These are phyloP conservation scores for Zasmidium angulare DNA, from an alignment of 2,329 filamentous ascomycete genomes.

Conservation along the genomic window DNA sequence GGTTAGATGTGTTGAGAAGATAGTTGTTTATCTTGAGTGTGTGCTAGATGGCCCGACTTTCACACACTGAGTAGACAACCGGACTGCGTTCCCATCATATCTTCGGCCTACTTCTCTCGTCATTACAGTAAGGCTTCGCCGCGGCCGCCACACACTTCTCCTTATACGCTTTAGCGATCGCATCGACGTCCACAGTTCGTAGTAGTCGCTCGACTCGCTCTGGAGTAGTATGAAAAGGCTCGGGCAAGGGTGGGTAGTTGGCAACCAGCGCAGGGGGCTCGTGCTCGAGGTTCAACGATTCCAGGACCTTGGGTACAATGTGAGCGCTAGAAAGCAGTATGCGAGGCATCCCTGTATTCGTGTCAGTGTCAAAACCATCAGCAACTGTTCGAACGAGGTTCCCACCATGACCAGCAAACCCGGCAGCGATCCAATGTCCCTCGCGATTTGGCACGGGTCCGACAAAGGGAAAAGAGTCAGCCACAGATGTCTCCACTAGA, in stretches of 20 bases:
- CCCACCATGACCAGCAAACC: constrained; percentile 29
- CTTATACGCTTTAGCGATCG: constrained; percentile 16
- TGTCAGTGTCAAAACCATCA: background rate
- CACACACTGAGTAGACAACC: too few species aligned
- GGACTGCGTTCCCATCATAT: background rate
- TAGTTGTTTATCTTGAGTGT: too few species aligned
- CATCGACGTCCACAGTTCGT: constrained; percentile 14
- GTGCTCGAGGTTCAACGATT: constrained; percentile 23
- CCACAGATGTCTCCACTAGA: constrained; percentile 16
- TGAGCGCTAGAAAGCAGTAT: constrained; percentile 34
- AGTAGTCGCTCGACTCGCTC: constrained; percentile 28
- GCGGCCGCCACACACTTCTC: constrained; percentile 16
- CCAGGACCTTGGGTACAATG: constrained; percentile 28
- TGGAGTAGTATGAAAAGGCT: constrained; percentile 30
- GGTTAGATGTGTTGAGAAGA: too few species aligned
- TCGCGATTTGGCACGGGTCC: constrained; percentile 26
- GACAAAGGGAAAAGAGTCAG: constrained; percentile 29
- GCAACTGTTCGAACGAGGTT: too few species aligned
- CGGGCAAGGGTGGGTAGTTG: constrained; percentile 28
- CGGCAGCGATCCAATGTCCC: constrained; percentile 31
- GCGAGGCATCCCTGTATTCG: constrained; percentile 33
- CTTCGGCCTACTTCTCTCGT: constrained; percentile 10
- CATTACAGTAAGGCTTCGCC: constrained; percentile 19
- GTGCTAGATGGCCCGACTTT: too few species aligned
- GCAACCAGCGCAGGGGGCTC: constrained; percentile 22